Conservation (phyloP, 1,284 basidiomycete genomes). For the Moesziomyces sp. region DNA sequence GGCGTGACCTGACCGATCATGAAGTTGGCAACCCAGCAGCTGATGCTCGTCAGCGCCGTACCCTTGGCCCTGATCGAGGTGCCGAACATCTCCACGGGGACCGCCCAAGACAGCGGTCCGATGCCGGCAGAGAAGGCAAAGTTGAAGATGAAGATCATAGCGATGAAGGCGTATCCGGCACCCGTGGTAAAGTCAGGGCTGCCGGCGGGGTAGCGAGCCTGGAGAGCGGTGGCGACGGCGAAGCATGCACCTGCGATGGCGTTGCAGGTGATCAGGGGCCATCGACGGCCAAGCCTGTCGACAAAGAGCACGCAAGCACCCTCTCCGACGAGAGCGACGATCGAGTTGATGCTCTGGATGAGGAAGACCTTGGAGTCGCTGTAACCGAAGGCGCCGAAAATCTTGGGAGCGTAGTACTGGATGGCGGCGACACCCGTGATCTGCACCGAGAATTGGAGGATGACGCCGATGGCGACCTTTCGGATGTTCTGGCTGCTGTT, state of each 20-base stretch:
- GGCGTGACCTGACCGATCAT: slow-evolving; percentile 70
- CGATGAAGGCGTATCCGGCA: slow-evolving; percentile 52
- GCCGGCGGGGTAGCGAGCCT: slow-evolving; percentile 72
- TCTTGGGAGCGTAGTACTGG: slow-evolving; percentile 70
- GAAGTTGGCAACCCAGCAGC: slow-evolving; percentile 71
- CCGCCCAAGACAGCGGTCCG: slow-evolving; percentile 69
- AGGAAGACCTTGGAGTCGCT: slow-evolving; percentile 71
- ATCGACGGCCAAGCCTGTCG: slow-evolving; percentile 73
- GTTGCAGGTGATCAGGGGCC: slow-evolving; percentile 74
- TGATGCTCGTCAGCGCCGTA: slow-evolving; percentile 73
- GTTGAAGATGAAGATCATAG: slow-evolving; percentile 72
- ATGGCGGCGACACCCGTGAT: slow-evolving; percentile 72
- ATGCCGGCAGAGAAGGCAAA: slow-evolving; percentile 73
- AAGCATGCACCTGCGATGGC: slow-evolving; percentile 72
- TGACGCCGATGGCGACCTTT: slow-evolving; percentile 70
- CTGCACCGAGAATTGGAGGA: slow-evolving; percentile 70
- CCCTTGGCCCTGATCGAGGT: slow-evolving; percentile 75
- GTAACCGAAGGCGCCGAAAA: slow-evolving; percentile 69
- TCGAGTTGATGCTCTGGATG: slow-evolving; percentile 75
- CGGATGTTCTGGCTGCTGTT: slow-evolving; percentile 71
- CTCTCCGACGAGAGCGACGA: slow-evolving; percentile 75
- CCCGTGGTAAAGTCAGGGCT: slow-evolving; percentile 41
- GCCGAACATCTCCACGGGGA: slow-evolving; percentile 71
- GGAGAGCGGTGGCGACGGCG: slow-evolving; percentile 72
- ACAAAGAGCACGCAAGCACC: slow-evolving; percentile 74